Conservation (phyloP, 2,329 filamentous ascomycete genomes). For the Fusarium palustre region DNA sequence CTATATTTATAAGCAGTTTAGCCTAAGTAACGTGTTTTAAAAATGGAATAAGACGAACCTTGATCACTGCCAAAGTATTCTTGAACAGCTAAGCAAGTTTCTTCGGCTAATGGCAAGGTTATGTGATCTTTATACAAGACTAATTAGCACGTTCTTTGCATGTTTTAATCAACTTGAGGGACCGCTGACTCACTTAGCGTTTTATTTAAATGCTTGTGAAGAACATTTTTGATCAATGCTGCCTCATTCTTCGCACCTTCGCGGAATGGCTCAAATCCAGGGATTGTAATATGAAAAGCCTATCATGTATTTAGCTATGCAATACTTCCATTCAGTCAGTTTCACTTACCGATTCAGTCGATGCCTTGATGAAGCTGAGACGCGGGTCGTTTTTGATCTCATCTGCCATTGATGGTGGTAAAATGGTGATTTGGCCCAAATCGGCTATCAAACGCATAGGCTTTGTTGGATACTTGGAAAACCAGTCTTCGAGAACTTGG, state of each 20-base stretch:
- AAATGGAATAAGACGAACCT: background rate
- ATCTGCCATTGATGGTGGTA: background rate
- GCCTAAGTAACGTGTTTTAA: too few species aligned
- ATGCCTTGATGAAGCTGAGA: background rate
- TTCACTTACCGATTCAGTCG: background rate
- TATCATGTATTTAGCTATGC: background rate
- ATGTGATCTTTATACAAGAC: background rate
- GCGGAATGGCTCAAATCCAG: background rate
- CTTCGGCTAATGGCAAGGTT: background rate
- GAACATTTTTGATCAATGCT: background rate
- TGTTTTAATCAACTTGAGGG: fast-evolving
- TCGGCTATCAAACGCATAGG: background rate
- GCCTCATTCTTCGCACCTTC: background rate
- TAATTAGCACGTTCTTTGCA: background rate
- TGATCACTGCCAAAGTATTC: background rate
- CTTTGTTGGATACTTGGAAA: background rate
- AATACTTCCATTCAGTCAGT: fast-evolving
- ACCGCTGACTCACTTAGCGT: background rate
- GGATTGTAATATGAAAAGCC: background rate
- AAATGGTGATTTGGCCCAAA: background rate
- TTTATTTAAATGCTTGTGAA: background rate
- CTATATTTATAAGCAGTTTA: background rate
- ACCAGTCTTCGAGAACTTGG: background rate
- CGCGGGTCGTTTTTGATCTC: background rate
- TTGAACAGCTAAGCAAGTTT: background rate